Evolutionary conservation across 208 protist genomes (phyloP).

Genomic region (Crithidia sp.): DNA sequence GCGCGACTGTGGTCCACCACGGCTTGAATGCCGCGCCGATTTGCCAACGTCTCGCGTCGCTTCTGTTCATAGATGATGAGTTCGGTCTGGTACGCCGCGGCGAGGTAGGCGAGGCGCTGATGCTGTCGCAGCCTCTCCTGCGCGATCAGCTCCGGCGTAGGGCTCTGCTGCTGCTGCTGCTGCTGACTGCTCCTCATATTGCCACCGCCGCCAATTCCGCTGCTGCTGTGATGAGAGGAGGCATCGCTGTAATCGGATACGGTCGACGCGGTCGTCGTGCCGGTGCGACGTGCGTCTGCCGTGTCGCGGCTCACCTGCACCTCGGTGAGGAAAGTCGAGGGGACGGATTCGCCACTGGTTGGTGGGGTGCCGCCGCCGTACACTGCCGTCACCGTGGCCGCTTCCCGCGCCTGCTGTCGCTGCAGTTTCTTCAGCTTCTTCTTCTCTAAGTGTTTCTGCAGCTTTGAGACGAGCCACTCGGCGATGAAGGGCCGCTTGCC

Average conservation of each 20-base stretch:
- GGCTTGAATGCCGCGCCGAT: conserved; percentile 10
- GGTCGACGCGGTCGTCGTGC: conserved; percentile 8
- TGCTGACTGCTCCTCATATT: not conserved
- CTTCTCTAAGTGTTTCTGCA: conserved; percentile 38
- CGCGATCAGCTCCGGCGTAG: not conserved
- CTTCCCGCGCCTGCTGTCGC: conserved; percentile 27
- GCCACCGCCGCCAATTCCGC: no score
- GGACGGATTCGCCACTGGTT: not conserved
- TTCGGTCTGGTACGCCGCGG: conserved; percentile 30
- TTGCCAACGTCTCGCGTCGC: conserved; percentile 20
- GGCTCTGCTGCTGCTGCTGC: not conserved
- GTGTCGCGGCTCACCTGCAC: not conserved
- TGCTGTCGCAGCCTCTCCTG: conserved; percentile 5
- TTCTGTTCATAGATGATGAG: conserved; percentile 36
- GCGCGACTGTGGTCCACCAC: conserved; percentile 15
- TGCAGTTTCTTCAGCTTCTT: conserved; percentile 29
- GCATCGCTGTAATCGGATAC: conserved; percentile 13
- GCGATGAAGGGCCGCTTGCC: conserved; percentile 16
- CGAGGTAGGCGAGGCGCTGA: conserved; percentile 23
- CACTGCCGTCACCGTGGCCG: conserved; percentile 6
- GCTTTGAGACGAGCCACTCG: conserved; percentile 35
- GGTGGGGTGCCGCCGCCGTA: not conserved
- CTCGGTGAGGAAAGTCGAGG: not conserved
- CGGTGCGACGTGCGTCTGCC: not conserved
- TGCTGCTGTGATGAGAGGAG: conserved; percentile 7